These are phyloP conservation scores for Paraphaeosphaeria minitans DNA, from an alignment of 2,329 filamentous ascomycete species.

Conservation along the genomic window DNA sequence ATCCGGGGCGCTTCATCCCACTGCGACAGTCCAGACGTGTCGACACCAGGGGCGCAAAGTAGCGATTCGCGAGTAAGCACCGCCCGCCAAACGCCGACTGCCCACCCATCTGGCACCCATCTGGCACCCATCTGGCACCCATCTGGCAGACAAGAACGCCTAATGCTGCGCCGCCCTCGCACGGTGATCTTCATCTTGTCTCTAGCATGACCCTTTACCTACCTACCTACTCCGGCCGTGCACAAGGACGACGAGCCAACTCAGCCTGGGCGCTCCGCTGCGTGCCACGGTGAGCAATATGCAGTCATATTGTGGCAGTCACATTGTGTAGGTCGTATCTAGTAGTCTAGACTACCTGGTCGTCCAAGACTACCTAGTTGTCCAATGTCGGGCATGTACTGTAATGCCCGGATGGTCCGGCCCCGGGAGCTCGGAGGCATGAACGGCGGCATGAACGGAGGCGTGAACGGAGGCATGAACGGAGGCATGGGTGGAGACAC, in stretches of 20 bases:
- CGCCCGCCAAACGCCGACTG: neutral
- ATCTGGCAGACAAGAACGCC: neutral
- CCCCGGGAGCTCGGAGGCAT: neutral
- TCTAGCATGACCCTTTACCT: no score
- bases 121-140: no score
- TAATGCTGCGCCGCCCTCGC: neutral
- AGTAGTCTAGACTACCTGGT: no score
- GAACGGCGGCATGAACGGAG: no score
- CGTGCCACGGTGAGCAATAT: conserved; percentile 5
- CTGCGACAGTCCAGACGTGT: conserved; percentile 8
- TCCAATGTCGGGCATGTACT: conserved; percentile 4
- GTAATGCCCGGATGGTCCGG: conserved; percentile 7
- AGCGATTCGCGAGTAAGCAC: neutral
- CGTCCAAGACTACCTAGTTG: no score
- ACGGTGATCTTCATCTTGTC: neutral
- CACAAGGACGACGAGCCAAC: neutral
- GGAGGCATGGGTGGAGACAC: conserved; percentile 3
- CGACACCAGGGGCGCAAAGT: neutral
- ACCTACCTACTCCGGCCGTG: neutral
- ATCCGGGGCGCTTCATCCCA: conserved; percentile 3
- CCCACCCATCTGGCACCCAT: neutral
- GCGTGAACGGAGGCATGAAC: no score
- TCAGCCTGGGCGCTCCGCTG: neutral
- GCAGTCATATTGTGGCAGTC: neutral
- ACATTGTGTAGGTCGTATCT: neutral